These are phyloP conservation scores for Monilinia vaccinii-corymbosi DNA, from an alignment of 2,329 filamentous ascomycete genomes.

Conservation along the genomic window DNA sequence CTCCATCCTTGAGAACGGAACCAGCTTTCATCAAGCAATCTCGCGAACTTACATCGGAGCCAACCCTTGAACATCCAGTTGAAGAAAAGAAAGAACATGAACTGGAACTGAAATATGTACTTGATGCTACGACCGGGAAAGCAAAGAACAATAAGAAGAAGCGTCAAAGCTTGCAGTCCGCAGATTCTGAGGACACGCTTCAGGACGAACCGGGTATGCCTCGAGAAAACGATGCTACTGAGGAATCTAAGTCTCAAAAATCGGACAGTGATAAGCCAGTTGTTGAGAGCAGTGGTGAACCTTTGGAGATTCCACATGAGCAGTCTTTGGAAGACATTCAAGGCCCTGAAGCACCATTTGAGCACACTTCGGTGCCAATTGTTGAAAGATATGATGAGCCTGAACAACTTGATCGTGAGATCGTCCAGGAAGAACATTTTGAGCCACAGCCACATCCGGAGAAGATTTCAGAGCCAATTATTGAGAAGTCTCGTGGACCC, in stretches of 20 bases:
- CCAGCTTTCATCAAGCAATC: neutral
- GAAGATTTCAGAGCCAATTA: neutral
- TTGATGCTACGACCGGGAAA: neutral
- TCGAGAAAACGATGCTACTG: neutral
- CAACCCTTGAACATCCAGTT: neutral
- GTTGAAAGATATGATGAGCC: neutral
- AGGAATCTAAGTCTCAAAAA: neutral
- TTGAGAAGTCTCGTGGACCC: neutral
- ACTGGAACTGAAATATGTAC: too few species aligned
- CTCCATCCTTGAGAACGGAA: neutral
- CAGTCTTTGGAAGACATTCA: neutral
- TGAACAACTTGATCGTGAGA: neutral
- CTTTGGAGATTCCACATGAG: neutral
- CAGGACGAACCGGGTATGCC: neutral
- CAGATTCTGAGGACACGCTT: neutral
- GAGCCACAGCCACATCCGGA: neutral
- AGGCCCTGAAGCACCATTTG: neutral
- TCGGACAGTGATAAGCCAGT: neutral
- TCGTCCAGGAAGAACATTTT: neutral
- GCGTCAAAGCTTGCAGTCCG: constrained; percentile 4
- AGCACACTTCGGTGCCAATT: neutral
- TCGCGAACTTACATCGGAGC: neutral
- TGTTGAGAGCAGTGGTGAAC: neutral
- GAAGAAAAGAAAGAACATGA: neutral
- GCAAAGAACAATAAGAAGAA: constrained; percentile 25